Conservation (phyloP, 108 stramenopile species). For the Fistulifera pelliculosa region DNA sequence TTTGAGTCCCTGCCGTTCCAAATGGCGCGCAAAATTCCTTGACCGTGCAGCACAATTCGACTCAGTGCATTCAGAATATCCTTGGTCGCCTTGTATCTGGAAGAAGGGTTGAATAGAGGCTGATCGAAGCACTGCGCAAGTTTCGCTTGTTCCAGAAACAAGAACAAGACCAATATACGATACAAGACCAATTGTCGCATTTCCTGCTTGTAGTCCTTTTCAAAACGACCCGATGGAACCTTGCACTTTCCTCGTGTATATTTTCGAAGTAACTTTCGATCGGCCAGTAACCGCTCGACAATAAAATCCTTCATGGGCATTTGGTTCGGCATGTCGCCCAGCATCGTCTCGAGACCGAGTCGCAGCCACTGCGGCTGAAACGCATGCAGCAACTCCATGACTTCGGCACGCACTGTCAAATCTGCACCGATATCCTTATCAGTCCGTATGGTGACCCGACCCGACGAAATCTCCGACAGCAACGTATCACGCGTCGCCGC, state of each 20-base stretch:
- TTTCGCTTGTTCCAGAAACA: slow-evolving; percentile 79
- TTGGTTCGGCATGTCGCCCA: slow-evolving; percentile 43
- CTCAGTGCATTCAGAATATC: slow-evolving; percentile 74
- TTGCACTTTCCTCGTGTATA: slow-evolving; percentile 66
- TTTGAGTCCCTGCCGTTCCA: slow-evolving; percentile 62
- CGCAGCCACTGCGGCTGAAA: slow-evolving; percentile 86
- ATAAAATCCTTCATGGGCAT: slow-evolving; percentile 48
- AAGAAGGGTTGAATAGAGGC: slow-evolving; percentile 44
- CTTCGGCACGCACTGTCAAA: slow-evolving; percentile 51
- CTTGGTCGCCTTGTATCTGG: slow-evolving; percentile 78
- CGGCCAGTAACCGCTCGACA: slow-evolving; percentile 55
- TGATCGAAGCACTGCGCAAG: slow-evolving; percentile 41
- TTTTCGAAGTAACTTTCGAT: slow-evolving; percentile 43
- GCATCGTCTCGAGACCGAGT: slow-evolving; percentile 82
- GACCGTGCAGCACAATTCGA: slow-evolving; percentile 62
- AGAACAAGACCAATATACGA: slow-evolving; percentile 59
- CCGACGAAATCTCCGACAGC: slow-evolving; percentile 47
- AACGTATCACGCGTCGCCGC: not conserved
- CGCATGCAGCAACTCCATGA: slow-evolving; percentile 67
- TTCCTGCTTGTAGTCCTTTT: slow-evolving; percentile 45
- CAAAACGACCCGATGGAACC: slow-evolving; percentile 67
- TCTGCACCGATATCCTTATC: slow-evolving; percentile 84
- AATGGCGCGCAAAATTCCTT: slow-evolving; percentile 87
- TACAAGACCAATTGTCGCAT: slow-evolving; percentile 56
- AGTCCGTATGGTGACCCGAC: slow-evolving; percentile 56